A percentile compares a stretch with the other conserved stretches of the same genome.
phyloP scores from a whole-genome alignment of 2,329 filamentous ascomycete genomes.

The Clonostachys rosea region DNA sequence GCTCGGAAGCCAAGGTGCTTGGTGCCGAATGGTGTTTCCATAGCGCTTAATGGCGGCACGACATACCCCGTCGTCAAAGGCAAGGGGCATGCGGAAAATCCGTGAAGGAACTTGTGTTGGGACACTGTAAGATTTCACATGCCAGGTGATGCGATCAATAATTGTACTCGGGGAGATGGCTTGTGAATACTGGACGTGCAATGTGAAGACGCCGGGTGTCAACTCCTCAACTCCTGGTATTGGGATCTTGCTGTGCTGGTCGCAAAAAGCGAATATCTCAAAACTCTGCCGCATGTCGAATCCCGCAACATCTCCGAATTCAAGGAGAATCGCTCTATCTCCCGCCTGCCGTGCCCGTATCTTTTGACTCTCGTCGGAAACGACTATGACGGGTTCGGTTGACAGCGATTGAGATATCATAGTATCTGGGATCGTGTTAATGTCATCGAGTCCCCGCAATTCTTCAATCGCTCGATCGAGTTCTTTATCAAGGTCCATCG shows the following conservation, averaged over 20 bases:
- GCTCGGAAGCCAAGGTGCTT: constrained; percentile 58
- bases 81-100: constrained; percentile 25
- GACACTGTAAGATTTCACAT: constrained; percentile 13
- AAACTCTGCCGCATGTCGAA: constrained; percentile 25
- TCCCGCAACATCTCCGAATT: constrained; percentile 18
- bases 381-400: constrained; percentile 2
- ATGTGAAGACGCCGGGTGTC: constrained; percentile 24
- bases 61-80: constrained; percentile 29
- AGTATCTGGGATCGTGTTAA: not conserved
- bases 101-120: constrained; percentile 17
- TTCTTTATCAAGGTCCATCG: constrained; percentile 12
- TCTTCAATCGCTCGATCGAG: constrained; percentile 12
- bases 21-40: constrained; percentile 54
- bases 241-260: constrained; percentile 15
- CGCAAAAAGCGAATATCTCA: constrained; percentile 23
- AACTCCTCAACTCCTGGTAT: constrained; percentile 21
- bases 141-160: constrained; percentile 10
- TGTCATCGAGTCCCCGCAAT: not conserved
- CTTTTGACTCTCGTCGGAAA: too few relatives aligned
- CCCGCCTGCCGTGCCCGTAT: constrained; percentile 20
- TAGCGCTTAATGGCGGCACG: constrained; percentile 53
- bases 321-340: constrained; percentile 23
- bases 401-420: too few relatives aligned
- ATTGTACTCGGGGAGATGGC: constrained; percentile 11
- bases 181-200: constrained; percentile 20